Percentiles rank a stretch among this genome's conserved stretches.
phyloP scores from a whole-genome alignment of 2,329 filamentous ascomycete species.

The Teratosphaeria gauchensis region DNA sequence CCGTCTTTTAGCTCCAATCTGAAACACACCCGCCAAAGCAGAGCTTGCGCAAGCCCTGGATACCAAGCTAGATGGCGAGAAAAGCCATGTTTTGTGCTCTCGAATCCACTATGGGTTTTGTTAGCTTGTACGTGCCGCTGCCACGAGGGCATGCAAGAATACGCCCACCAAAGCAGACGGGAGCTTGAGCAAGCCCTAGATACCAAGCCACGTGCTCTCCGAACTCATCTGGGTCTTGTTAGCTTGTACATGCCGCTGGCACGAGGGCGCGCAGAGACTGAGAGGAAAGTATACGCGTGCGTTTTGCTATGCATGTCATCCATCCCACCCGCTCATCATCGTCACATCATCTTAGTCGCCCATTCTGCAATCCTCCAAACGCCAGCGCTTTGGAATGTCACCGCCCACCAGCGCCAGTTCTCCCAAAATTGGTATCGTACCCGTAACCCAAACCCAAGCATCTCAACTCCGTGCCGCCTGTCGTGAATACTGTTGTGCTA shows the following conservation, averaged over 20 bases:
- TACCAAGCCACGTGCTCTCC: too few relatives aligned
- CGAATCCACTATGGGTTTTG: neutral
- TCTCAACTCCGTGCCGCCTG: neutral
- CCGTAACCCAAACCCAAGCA: neutral
- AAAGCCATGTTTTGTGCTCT: neutral
- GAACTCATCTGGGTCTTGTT: neutral
- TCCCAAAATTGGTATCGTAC: neutral
- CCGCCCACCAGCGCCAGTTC: neutral
- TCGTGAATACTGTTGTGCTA: slow-evolving; percentile 11
- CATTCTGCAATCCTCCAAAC: neutral
- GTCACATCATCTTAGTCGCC: neutral
- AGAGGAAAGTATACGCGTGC: neutral
- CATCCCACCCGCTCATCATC: neutral
- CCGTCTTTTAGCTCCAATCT: neutral
- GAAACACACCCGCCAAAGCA: neutral
- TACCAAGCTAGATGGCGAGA: neutral
- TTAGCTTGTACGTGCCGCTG: neutral
- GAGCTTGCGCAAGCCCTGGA: neutral
- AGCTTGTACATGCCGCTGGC: neutral
- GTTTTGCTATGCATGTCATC: neutral
- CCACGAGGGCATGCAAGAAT: neutral
- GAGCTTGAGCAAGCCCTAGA: neutral
- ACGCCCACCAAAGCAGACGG: neutral
- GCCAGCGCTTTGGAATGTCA: neutral
- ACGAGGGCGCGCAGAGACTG: neutral